A percentile compares a stretch with the other conserved stretches of the same genome.
Conservation (phyloP, 768 basidiomycete genomes). For the Roridomyces roridus region DNA sequence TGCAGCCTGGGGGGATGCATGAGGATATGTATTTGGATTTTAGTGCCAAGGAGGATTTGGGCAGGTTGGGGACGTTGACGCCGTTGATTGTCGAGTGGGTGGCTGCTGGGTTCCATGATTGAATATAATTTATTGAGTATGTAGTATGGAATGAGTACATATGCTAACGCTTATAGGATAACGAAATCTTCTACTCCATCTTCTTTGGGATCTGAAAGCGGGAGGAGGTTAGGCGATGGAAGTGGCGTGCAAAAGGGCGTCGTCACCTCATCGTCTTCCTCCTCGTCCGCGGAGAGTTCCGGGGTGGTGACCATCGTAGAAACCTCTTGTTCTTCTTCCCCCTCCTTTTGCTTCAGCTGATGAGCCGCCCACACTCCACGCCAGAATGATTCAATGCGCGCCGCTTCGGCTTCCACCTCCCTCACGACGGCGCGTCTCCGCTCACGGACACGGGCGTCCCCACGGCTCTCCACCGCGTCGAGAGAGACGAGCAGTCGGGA, state of each 20-base stretch:
- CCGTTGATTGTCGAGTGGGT: constrained; percentile 31
- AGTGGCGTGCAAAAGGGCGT: too few relatives aligned
- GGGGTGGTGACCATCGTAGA: not conserved
- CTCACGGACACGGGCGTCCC: constrained; percentile 57
- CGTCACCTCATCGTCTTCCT: not conserved
- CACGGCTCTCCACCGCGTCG: constrained; percentile 72
- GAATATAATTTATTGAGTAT: not conserved
- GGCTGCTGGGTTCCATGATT: constrained; percentile 14
- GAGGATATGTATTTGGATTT: constrained; percentile 43
- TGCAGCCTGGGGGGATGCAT: constrained; percentile 43
- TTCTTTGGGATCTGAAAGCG: constrained; percentile 6
- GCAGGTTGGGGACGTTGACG: constrained; percentile 23
- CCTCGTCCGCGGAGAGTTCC: constrained; percentile 8
- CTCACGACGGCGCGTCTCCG: constrained; percentile 58
- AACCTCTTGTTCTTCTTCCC: constrained; percentile 23
- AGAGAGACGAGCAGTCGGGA: constrained; percentile 68
- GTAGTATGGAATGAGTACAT: not conserved
- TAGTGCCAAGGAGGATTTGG: constrained; percentile 23
- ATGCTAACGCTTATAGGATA: constrained; percentile 1
- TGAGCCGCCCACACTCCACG: constrained; percentile 39
- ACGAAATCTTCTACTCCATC: constrained; percentile 17
- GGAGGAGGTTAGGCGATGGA: too few relatives aligned
- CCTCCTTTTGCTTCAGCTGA: constrained; percentile 21
- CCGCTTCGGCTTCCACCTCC: constrained; percentile 66
- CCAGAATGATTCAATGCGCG: constrained; percentile 54